Evolutionary conservation across 768 basidiomycete genomes (phyloP).

Genomic region (Rhodotorula babjevae): DNA sequence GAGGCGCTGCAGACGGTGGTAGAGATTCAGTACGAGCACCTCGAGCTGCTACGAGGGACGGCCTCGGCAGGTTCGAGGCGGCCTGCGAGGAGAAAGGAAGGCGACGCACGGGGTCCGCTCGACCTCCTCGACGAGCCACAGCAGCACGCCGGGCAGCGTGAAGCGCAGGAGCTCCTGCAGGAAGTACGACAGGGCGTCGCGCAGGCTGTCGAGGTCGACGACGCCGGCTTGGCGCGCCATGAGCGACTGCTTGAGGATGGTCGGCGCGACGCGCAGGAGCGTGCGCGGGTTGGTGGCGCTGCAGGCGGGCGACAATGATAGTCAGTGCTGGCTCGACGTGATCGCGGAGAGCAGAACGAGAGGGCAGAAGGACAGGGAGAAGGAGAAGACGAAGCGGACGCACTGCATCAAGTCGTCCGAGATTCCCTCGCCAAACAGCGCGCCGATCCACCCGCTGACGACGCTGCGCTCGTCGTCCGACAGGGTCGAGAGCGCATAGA

Average conservation of each 20-base stretch:
- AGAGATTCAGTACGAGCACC: too few relatives aligned
- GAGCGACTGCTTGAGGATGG: conserved; percentile 48
- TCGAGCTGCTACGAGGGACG: too few relatives aligned
- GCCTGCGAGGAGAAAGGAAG: too few relatives aligned
- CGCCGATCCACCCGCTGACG: conserved; percentile 36
- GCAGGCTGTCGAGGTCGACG: conserved; percentile 48
- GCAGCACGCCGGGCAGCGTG: conserved; percentile 47
- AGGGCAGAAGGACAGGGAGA: too few relatives aligned
- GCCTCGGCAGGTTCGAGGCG: too few relatives aligned
- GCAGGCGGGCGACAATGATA: too few relatives aligned
- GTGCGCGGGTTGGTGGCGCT: conserved; percentile 47
- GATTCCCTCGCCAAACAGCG: conserved; percentile 42
- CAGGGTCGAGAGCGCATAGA: background rate
- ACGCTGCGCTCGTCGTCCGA: conserved; percentile 11
- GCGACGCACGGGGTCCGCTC: conserved; percentile 45
- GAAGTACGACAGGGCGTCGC: conserved; percentile 49
- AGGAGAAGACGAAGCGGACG: background rate
- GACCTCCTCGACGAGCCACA: conserved; percentile 47
- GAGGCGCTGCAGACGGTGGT: background rate
- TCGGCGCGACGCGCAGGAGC: conserved; percentile 46
- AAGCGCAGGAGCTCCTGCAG: conserved; percentile 50
- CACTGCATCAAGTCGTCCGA: conserved; percentile 42
- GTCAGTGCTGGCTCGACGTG: too few relatives aligned
- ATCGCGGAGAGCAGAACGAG: too few relatives aligned
- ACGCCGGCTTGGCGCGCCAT: conserved; percentile 44